A percentile compares a stretch with the other conserved stretches of the same genome.
Conservation (phyloP, 345 rosid species). For the Xanthoceras sorbifolium region DNA sequence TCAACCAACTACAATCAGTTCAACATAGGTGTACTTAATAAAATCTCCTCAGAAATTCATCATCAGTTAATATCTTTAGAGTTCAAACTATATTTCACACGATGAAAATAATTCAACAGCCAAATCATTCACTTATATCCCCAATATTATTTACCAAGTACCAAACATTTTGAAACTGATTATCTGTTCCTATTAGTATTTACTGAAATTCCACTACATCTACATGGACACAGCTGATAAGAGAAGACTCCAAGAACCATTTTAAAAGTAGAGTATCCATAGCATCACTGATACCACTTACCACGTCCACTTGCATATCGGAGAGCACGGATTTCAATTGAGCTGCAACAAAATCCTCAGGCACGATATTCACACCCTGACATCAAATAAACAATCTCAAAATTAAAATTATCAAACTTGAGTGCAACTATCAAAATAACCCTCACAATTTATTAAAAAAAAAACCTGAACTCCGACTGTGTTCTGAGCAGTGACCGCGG, state of each 20-base stretch:
- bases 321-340: conserved; percentile 91
- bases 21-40: neutral
- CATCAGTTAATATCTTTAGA: neutral
- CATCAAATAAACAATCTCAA: neutral
- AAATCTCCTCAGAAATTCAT: neutral
- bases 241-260: no score
- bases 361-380: conserved; percentile 51
- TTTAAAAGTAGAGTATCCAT: no score
- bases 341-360: conserved; percentile 62
- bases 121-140: neutral
- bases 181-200: neutral
- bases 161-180: neutral
- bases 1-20: neutral
- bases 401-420: neutral
- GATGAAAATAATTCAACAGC: neutral
- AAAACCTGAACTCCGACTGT: conserved; percentile 84
- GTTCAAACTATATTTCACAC: neutral
- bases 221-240: no score
- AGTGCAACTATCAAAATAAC: neutral
- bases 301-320: conserved; percentile 92
- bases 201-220: neutral
- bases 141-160: neutral
- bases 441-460: no score
- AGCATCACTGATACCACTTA: conserved; percentile 33
- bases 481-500: conserved; percentile 92